These are phyloP conservation scores for Fragosphaeria purpurea DNA, from an alignment of 2,329 filamentous ascomycete genomes.

Conservation along the genomic window DNA sequence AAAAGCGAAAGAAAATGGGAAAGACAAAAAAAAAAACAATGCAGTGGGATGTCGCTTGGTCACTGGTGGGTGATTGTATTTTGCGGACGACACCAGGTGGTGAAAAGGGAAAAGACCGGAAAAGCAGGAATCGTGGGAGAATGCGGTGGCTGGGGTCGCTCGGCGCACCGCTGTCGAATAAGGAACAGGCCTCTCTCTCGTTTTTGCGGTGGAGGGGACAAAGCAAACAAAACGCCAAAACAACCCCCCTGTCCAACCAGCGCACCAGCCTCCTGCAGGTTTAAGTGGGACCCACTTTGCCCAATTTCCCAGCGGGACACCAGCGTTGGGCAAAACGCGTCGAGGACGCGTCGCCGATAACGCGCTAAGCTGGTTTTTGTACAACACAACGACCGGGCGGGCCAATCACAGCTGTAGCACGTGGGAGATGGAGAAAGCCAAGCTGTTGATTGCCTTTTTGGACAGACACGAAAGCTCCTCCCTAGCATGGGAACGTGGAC, in stretches of 20 bases:
- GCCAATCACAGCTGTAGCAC: constrained; percentile 4
- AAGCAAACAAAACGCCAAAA: neutral
- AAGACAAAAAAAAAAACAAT: neutral
- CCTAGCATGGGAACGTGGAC: too few relatives aligned
- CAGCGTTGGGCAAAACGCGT: constrained; percentile 5
- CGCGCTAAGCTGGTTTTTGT: neutral
- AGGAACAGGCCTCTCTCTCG: too few relatives aligned
- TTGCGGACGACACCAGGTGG: neutral
- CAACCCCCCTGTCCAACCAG: neutral
- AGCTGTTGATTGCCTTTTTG: too few relatives aligned
- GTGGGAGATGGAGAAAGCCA: too few relatives aligned
- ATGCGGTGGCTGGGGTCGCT: constrained; percentile 10
- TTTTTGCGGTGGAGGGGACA: neutral
- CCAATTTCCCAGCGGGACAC: neutral
- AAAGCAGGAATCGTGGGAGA: constrained; percentile 3
- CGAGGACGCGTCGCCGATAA: constrained; percentile 5
- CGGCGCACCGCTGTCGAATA: neutral
- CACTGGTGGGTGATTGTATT: too few relatives aligned
- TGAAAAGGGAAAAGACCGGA: neutral
- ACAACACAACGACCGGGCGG: neutral
- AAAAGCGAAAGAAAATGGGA: neutral
- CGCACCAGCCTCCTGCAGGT: neutral
- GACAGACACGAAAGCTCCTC: too few relatives aligned
- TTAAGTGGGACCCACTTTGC: constrained; percentile 7
- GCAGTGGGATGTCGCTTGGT: too few relatives aligned